These are phyloP conservation scores for Daldinia caldariorum DNA, from an alignment of 495 filamentous ascomycete genomes.

Conservation along the genomic window DNA sequence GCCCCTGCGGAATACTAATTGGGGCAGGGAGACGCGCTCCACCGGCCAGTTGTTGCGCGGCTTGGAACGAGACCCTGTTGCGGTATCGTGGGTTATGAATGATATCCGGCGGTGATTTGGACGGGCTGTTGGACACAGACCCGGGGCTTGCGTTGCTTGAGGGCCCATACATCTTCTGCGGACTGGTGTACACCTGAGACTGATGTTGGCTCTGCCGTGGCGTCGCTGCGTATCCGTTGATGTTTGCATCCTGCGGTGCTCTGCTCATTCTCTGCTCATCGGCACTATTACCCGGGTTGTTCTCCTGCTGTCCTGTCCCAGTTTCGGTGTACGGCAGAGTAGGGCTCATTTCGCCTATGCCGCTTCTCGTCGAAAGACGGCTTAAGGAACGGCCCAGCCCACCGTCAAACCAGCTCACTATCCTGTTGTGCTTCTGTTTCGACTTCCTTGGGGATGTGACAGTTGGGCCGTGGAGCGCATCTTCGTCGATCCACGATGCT, in stretches of 20 bases:
- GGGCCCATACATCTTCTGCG: constrained; percentile 24
- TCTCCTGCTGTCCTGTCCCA: not conserved
- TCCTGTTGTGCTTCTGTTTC: constrained; percentile 28
- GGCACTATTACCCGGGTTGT: constrained; percentile 1
- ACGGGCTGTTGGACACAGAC: constrained; percentile 11
- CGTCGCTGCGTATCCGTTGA: constrained; percentile 15
- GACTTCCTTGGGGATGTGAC: constrained; percentile 38
- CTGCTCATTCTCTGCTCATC: not conserved
- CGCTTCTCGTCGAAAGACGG: constrained; percentile 40
- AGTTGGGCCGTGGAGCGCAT: constrained; percentile 54
- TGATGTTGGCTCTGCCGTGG: constrained; percentile 23
- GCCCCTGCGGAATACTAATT: constrained; percentile 22
- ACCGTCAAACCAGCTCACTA: constrained; percentile 41
- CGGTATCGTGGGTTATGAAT: constrained; percentile 31
- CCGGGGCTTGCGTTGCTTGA: constrained; percentile 10
- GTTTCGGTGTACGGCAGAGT: constrained; percentile 43
- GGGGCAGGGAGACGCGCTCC: constrained; percentile 36
- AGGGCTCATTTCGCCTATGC: constrained; percentile 40
- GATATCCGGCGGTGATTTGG: constrained; percentile 32
- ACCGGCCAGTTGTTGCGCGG: constrained; percentile 42
- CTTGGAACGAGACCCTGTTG: constrained; percentile 29
- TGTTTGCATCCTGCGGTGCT: not conserved
- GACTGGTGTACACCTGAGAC: constrained; percentile 23
- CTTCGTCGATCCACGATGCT: constrained; percentile 55
- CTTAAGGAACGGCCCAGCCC: constrained; percentile 39